Evolutionary conservation across 2,329 filamentous ascomycete genomes (phyloP).

Genomic region (Penicillium sp.): DNA sequence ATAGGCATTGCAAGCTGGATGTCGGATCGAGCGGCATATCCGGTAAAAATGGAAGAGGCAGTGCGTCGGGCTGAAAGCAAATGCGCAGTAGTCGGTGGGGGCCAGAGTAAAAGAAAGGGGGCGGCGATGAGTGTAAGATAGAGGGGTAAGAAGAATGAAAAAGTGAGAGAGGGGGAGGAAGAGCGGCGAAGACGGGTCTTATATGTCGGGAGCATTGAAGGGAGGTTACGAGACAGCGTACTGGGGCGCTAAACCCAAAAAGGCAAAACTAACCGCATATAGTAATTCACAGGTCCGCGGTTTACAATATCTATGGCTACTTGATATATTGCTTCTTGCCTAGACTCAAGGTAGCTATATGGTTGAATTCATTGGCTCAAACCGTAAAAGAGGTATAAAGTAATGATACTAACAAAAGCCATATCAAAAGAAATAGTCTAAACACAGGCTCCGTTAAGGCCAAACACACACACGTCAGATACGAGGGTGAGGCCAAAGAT

Average conservation of each 20-base stretch:
- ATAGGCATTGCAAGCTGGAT: neutral
- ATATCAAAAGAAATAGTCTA: too few relatives aligned
- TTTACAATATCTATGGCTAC: too few relatives aligned
- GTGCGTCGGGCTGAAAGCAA: conserved; percentile 12
- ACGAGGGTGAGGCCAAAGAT: too few relatives aligned
- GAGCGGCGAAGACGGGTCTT: neutral
- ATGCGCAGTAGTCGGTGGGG: neutral
- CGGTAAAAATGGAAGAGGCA: neutral
- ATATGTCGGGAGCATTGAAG: neutral
- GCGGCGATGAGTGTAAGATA: neutral
- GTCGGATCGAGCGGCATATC: neutral
- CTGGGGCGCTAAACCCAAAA: neutral
- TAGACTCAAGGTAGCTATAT: too few relatives aligned
- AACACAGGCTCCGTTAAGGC: too few relatives aligned
- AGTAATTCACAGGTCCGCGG: neutral
- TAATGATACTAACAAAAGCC: too few relatives aligned
- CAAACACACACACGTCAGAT: too few relatives aligned
- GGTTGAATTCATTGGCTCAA: too few relatives aligned
- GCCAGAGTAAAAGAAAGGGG: neutral
- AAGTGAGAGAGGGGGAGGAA: neutral
- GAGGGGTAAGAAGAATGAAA: neutral
- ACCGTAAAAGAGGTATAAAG: too few relatives aligned
- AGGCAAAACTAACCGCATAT: neutral
- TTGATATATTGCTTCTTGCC: too few relatives aligned
- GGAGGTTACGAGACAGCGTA: neutral